Evolutionary conservation across 73 alveolate genomes (phyloP), one percentile per base, ranked within the genome.

Genomic region (Paraurostyla sp.): DNA sequence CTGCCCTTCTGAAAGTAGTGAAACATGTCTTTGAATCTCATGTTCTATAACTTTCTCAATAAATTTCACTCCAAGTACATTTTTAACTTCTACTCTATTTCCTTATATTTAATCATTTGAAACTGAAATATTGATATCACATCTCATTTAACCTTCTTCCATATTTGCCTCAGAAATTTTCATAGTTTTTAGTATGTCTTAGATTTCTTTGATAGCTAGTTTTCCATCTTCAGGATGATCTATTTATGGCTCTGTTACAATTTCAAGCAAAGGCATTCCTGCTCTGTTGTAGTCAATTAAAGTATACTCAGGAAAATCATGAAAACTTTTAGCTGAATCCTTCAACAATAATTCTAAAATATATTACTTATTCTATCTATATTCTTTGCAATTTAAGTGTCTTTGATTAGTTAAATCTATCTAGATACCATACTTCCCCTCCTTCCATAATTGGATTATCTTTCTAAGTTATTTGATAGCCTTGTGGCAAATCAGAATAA

Each of bases 141-240:
- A 91, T 22, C 96, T 38, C 96, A 91, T 91, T 59, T 91, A 82
- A 7, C 96, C 96, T 38, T 90, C 92, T 59, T 83, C 92, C 92
- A 83, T 83, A 65, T 83, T 83, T 4, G 92, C 92, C n/a, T 83
- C 85, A 1, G 92, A 83, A 0, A 91, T 40, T 4, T 57, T 49
- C 25, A 83, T 78, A 25, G 85, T 68, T 58, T 91, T 91, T 11
- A 91, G 75, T 0, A 83, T 38, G 4, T 84, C 91, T 73, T 91
- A 60, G 9, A 91, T 29, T 71, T 91, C 96, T 49, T 82, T 91
- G 18, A 91, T 76, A 22, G 83, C 91, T 46, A 71, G 36, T 80
- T 60, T 91, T 13, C 88, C 96, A 49, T 91, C 88, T 23, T 52
- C 69, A 13, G 96, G 96, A 46, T 91, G 91, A 57, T 83, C 83